A percentile compares a stretch with the other conserved stretches of the same genome.
phyloP scores from a whole-genome alignment of 805 yeast genomes.

The Candida patagonica region DNA sequence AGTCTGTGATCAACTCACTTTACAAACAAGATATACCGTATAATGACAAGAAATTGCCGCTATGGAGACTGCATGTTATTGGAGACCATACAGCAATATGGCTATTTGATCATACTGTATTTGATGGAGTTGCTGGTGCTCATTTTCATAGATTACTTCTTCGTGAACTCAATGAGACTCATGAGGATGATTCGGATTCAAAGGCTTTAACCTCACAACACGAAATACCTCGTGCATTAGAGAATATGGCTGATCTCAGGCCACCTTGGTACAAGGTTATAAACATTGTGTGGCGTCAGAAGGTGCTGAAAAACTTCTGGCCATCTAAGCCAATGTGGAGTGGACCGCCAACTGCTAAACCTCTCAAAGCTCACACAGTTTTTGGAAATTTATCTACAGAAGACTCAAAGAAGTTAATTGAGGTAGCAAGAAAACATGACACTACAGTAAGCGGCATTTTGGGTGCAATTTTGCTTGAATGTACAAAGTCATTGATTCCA shows the following conservation, averaged over 20 bases:
- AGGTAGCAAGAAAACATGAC: constrained; percentile 1
- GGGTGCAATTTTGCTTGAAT: constrained; percentile 8
- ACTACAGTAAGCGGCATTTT: constrained; percentile 11
- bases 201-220: neutral
- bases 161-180: too few relatives aligned
- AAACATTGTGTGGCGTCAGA: constrained; percentile 1
- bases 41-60: constrained; percentile 8
- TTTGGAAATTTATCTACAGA: constrained; percentile 4
- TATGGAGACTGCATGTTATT: constrained; percentile 17
- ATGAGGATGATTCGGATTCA: neutral
- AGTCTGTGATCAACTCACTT: constrained; percentile 3
- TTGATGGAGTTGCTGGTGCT: constrained; percentile 21
- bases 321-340: constrained; percentile 7
- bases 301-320: neutral
- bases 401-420: constrained; percentile 5
- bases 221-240: constrained; percentile 3
- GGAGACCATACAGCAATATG: constrained; percentile 10
- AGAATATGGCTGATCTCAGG: constrained; percentile 5
- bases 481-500: constrained; percentile 2
- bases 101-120: constrained; percentile 18
- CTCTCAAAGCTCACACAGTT: constrained; percentile 7
- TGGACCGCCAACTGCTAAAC: constrained; percentile 6
- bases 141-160: constrained; percentile 13
- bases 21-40: constrained; percentile 2
- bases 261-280: constrained; percentile 7